Percentiles rank a stretch among this genome's conserved stretches.
phyloP scores from a whole-genome alignment of 106 monocot genomes.

The Apostasia ramifera region DNA sequence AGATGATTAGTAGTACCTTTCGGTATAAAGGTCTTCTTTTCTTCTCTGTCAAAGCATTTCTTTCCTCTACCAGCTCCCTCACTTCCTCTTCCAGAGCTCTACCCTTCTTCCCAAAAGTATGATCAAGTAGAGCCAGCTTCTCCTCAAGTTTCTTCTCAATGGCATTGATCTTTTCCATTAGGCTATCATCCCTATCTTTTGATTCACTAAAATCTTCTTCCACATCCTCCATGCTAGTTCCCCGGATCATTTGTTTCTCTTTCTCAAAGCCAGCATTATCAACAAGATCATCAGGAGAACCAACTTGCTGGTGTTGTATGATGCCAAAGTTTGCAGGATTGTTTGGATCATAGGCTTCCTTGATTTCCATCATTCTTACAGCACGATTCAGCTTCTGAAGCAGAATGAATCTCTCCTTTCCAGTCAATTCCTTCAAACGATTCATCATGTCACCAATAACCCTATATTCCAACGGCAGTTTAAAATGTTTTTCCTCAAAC shows the following conservation, averaged over 20 bases:
- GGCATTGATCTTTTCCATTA: conserved; percentile 65
- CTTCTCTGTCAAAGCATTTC: conserved; percentile 76
- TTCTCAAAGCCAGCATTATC: conserved; percentile 64
- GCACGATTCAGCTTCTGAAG: conserved; percentile 94
- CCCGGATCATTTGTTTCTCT: conserved; percentile 52
- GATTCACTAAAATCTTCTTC: conserved; percentile 61
- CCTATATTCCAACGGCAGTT: conserved; percentile 87
- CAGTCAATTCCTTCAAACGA: conserved; percentile 73
- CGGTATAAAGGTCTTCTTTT: conserved; percentile 84
- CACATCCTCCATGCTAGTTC: conserved; percentile 38
- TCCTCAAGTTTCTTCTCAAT: conserved; percentile 87
- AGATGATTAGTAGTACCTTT: conserved; percentile 41
- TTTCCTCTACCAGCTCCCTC: conserved; percentile 75
- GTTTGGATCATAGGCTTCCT: conserved; percentile 87
- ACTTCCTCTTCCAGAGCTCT: conserved; percentile 87
- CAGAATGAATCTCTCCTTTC: conserved; percentile 88
- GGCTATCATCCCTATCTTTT: conserved; percentile 68
- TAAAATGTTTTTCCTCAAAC: conserved; percentile 77
- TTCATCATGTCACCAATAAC: conserved; percentile 98
- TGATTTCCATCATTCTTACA: conserved; percentile 70
- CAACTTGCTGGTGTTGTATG: conserved; percentile 65
- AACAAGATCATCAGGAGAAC: conserved; percentile 49
- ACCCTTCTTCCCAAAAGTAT: conserved; percentile 96
- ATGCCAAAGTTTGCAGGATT: conserved; percentile 91
- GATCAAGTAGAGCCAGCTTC: conserved; percentile 70